phyloP scores from a whole-genome alignment of 179 eudicot species.

The Pouteria campechiana region DNA sequence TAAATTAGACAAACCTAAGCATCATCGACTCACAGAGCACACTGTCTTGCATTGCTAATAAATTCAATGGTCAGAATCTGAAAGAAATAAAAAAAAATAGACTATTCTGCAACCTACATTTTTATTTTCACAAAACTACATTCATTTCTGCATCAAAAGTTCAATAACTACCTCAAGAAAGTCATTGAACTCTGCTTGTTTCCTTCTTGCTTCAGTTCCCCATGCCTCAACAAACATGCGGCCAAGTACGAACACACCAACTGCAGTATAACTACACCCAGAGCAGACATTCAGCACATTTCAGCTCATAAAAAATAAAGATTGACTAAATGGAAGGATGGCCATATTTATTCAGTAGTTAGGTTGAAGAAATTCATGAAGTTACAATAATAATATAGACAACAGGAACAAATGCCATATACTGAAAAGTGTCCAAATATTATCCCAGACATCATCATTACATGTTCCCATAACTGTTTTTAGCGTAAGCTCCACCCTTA shows the following conservation, averaged over 20 bases:
- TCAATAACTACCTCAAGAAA: slow-evolving; percentile 65
- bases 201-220: slow-evolving; percentile 64
- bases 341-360: not conserved
- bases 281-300: slow-evolving; percentile 6
- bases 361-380: not conserved
- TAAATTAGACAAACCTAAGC: no score
- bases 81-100: no score
- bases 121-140: no score
- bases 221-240: slow-evolving; percentile 83
- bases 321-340: not conserved
- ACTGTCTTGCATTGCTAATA: no score
- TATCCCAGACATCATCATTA: slow-evolving; percentile 11
- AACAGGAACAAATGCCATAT: not conserved
- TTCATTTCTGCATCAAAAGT: no score
- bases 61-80: no score
- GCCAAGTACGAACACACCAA: slow-evolving; percentile 96
- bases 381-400: not conserved
- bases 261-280: slow-evolving; percentile 83
- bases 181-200: slow-evolving; percentile 83
- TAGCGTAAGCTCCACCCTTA: slow-evolving; percentile 96
- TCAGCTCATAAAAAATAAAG: not conserved
- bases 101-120: no score
- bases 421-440: not conserved
- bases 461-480: slow-evolving; percentile 94
- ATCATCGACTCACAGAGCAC: no score